A percentile compares a stretch with the other conserved stretches of the same genome.
These are phyloP conservation scores for Durio zibethinus DNA, from an alignment of 345 rosid species.

Conservation along the genomic window DNA sequence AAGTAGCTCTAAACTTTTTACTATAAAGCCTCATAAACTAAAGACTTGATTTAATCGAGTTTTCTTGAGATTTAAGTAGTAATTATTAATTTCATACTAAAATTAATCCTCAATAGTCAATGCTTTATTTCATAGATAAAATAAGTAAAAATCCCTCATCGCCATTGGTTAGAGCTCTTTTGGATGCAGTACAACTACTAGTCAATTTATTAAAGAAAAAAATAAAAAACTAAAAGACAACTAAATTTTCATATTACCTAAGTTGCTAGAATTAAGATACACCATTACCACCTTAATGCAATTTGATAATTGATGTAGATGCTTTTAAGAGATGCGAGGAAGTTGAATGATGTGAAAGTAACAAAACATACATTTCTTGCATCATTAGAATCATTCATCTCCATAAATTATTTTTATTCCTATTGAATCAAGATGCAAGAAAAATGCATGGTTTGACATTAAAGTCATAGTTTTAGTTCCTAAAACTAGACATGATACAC, in stretches of 20 bases:
- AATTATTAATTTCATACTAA: too few relatives aligned
- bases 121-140: too few relatives aligned
- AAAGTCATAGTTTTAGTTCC: constrained; percentile 7
- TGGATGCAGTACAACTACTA: too few relatives aligned
- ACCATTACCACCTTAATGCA: not conserved
- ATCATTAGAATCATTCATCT: constrained; percentile 52
- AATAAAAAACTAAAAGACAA: too few relatives aligned
- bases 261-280: constrained; percentile 1
- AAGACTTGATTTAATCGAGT: too few relatives aligned
- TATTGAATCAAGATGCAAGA: constrained; percentile 66
- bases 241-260: too few relatives aligned
- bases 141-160: too few relatives aligned
- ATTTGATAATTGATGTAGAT: not conserved
- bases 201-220: too few relatives aligned
- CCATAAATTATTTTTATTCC: constrained; percentile 54
- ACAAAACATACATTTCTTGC: constrained; percentile 59
- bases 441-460: constrained; percentile 2
- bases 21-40: too few relatives aligned
- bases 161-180: too few relatives aligned
- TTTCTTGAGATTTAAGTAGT: too few relatives aligned
- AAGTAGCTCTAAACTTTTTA: constrained; percentile 59
- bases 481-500: not conserved
- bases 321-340: not conserved
- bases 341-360: not conserved
- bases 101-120: too few relatives aligned